phyloP scores from a whole-genome alignment of 495 filamentous ascomycete genomes.

The Aspergillus heteromorphus region DNA sequence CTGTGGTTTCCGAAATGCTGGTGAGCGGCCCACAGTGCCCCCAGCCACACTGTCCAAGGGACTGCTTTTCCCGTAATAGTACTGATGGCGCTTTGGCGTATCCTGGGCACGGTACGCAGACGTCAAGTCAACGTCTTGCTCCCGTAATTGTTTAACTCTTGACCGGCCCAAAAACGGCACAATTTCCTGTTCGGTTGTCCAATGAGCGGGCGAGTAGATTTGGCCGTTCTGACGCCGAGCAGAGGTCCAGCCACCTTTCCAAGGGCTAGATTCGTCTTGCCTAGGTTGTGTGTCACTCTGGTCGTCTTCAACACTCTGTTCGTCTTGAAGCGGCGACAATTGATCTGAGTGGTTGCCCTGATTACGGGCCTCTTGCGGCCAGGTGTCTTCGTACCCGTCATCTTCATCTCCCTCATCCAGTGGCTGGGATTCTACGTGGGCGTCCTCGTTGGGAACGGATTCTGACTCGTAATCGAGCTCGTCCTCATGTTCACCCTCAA shows the following conservation, averaged over 20 bases:
- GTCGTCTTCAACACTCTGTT: conserved; percentile 9
- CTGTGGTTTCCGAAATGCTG: conserved; percentile 8
- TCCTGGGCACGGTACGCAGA: conserved; percentile 28
- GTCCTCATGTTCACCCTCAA: neutral
- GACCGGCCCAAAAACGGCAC: conserved; percentile 29
- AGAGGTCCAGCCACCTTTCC: conserved; percentile 9
- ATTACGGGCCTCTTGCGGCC: conserved; percentile 41
- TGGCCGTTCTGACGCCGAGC: conserved; percentile 9
- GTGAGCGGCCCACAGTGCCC: conserved; percentile 12
- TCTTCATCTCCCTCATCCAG: conserved; percentile 20
- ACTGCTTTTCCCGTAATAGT: conserved; percentile 38
- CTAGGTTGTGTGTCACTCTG: conserved; percentile 8
- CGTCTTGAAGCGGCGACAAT: conserved; percentile 6
- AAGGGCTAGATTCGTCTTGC: conserved; percentile 11
- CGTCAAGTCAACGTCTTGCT: conserved; percentile 37
- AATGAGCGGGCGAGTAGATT: conserved; percentile 30
- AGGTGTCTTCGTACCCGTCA: conserved; percentile 39
- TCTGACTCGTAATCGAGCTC: neutral
- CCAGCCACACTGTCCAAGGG: conserved; percentile 21
- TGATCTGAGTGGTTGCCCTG: conserved; percentile 26
- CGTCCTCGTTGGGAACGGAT: neutral
- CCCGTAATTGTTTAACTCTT: conserved; percentile 32
- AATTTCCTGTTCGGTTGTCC: conserved; percentile 24
- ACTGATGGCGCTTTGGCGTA: conserved; percentile 38
- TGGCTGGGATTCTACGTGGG: neutral